Conservation (phyloP, 2,329 filamentous ascomycete species). For the Fusarium pseudonygamai region DNA sequence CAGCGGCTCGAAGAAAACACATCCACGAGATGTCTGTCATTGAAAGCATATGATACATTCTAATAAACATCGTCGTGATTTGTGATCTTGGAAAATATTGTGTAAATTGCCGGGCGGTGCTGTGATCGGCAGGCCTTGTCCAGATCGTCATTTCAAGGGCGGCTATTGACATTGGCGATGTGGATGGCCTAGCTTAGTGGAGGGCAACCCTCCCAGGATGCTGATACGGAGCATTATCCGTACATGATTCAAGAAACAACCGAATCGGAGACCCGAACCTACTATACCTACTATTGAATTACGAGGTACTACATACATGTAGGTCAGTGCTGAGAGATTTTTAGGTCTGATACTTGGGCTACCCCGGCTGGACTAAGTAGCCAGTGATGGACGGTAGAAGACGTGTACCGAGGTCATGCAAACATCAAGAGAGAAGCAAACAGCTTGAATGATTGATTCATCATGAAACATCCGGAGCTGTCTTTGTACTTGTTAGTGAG, state of each 20-base stretch:
- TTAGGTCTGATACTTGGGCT: neutral
- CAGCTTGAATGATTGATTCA: slow-evolving; percentile 13
- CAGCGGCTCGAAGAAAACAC: neutral
- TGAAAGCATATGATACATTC: neutral
- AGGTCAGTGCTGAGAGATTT: neutral
- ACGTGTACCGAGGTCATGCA: slow-evolving; percentile 5
- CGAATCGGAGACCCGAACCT: slow-evolving; percentile 4
- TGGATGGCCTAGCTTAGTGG: slow-evolving; percentile 5
- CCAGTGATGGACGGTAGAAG: slow-evolving; percentile 11
- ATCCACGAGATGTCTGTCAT: neutral
- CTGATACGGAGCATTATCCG: neutral
- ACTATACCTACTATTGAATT: neutral
- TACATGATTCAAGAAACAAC: neutral
- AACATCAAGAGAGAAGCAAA: slow-evolving; percentile 9
- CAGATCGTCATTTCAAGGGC: slow-evolving; percentile 32
- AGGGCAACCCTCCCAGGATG: slow-evolving; percentile 1
- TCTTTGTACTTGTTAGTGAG: neutral
- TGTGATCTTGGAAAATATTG: neutral
- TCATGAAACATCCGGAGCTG: slow-evolving; percentile 28
- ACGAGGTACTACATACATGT: neutral
- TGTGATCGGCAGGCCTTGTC: slow-evolving; percentile 20
- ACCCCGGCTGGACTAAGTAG: neutral
- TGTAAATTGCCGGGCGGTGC: slow-evolving; percentile 5
- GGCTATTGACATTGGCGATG: slow-evolving; percentile 6
- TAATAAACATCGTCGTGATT: neutral